Evolutionary conservation across 73 alveolate species (phyloP).

Genomic region (Paramecium octaurelia): DNA sequence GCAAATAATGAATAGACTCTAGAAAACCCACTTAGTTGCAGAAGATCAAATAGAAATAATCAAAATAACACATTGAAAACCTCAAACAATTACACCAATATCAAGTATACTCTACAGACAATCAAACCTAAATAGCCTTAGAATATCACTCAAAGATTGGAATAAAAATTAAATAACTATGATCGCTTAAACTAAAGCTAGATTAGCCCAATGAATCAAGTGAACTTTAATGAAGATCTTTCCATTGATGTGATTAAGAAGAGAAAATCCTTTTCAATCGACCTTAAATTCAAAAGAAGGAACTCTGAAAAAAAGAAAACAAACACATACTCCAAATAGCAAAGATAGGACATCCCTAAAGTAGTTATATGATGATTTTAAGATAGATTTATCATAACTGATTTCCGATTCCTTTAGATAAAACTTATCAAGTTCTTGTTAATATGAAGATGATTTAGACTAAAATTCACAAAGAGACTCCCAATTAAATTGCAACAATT

Average conservation of each 20-base stretch:
- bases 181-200: background rate
- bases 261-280: background rate
- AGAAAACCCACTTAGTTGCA: background rate
- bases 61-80: background rate
- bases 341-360: background rate
- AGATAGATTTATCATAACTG: background rate
- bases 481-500: background rate
- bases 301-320: background rate
- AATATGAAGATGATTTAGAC: background rate
- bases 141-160: background rate
- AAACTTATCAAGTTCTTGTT: background rate
- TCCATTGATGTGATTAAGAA: background rate
- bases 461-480: background rate
- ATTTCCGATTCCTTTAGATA: background rate
- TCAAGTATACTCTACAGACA: background rate
- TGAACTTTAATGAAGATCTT: background rate
- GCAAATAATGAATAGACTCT: background rate
- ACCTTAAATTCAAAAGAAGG: background rate
- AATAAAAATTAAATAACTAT: background rate
- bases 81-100: background rate
- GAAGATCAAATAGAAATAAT: background rate
- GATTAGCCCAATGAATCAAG: background rate
- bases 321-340: background rate
- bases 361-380: background rate
- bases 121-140: background rate